Evolutionary conservation across 768 basidiomycete genomes (phyloP).

Genomic region (Naganishia randhawae): DNA sequence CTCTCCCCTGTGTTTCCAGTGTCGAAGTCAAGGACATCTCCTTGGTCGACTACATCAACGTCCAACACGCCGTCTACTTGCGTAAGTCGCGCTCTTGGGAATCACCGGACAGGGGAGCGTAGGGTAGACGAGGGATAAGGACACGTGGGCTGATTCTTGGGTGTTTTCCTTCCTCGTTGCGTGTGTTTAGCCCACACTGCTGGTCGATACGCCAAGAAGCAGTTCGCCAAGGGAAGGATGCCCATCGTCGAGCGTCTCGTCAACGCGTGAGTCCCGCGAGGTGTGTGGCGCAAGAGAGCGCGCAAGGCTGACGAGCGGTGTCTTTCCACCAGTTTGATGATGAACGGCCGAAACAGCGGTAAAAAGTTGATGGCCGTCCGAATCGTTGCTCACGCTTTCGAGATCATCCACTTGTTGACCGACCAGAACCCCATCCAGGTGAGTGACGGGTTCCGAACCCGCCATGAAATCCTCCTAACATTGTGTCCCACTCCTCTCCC

Average conservation of each 20-base stretch:
- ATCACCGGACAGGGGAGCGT: neutral
- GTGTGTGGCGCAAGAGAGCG: neutral
- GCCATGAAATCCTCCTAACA: neutral
- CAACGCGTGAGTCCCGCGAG: constrained; percentile 65
- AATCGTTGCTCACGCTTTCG: constrained; percentile 98
- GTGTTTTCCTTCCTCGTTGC: too few species aligned
- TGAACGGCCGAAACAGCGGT: constrained; percentile 99
- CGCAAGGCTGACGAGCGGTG: neutral
- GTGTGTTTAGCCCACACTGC: constrained; percentile 72
- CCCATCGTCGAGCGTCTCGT: constrained; percentile 99
- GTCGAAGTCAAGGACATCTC: constrained; percentile 99
- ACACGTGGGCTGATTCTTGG: constrained; percentile 12
- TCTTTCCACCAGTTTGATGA: constrained; percentile 73
- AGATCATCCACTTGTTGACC: constrained; percentile 98
- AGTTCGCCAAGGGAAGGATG: constrained; percentile 99
- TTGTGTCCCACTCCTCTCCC: neutral
- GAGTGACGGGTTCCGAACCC: neutral
- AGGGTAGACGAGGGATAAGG: neutral
- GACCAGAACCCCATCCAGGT: constrained; percentile 99
- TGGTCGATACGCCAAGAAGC: constrained; percentile 98
- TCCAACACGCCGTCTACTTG: constrained; percentile 92
- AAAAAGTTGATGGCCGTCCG: constrained; percentile 98
- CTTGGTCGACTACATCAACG: constrained; percentile 97
- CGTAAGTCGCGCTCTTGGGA: constrained; percentile 49
- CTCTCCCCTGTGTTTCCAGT: constrained; percentile 53